These are phyloP conservation scores for Mollisiaceae sp. DNA, from an alignment of 2,329 filamentous ascomycete genomes.

Conservation along the genomic window DNA sequence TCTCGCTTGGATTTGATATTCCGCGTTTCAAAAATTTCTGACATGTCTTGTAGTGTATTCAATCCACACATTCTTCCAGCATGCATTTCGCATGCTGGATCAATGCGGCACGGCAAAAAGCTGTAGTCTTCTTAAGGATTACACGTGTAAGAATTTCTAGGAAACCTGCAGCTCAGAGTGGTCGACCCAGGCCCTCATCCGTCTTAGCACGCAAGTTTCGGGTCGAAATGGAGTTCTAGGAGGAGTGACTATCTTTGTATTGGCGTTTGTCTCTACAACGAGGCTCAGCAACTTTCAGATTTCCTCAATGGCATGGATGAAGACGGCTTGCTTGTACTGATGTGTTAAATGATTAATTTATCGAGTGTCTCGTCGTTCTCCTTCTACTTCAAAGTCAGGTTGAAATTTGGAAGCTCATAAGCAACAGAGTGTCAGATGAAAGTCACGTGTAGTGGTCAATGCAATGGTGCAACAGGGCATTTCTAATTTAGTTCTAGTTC, in stretches of 20 bases:
- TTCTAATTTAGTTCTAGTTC: too few relatives aligned
- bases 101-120: not conserved
- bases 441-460: too few relatives aligned
- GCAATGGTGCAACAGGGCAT: too few relatives aligned
- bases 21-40: not conserved
- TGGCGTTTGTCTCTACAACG: not conserved
- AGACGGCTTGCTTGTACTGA: not conserved
- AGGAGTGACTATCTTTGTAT: not conserved
- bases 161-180: too few relatives aligned
- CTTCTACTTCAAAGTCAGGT: not conserved
- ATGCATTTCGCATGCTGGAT: not conserved
- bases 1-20: not conserved
- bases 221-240: not conserved
- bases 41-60: not conserved
- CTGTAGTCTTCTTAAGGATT: not conserved
- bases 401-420: too few relatives aligned
- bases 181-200: too few relatives aligned
- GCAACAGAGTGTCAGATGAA: too few relatives aligned
- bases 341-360: not conserved
- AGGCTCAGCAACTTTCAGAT: not conserved
- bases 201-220: not conserved
- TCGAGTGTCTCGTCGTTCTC: not conserved
- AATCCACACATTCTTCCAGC: not conserved
- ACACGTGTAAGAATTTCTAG: too few relatives aligned
- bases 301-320: not conserved